Base-by-base conservation (phyloP, 495 filamentous ascomycete genomes). In the Tetracladium marchalianum region DNA sequence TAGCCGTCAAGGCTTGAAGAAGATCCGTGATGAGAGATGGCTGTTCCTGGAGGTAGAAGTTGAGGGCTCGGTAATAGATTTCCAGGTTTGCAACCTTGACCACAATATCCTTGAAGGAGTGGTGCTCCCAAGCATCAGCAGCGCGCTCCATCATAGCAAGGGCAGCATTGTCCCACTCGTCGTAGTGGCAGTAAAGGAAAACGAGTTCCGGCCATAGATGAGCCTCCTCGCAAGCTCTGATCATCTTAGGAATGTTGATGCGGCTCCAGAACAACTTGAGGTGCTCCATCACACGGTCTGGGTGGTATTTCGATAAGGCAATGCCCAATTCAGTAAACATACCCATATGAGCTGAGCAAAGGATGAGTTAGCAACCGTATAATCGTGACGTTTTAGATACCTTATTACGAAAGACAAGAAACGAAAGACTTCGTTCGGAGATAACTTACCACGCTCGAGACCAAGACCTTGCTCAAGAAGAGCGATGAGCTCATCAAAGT, bases 111-210 rank as follows among this genome's bases (percentile, higher is more conserved):
- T 97, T 97, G 82, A 99, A 97, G 24, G 90, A 93, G 66, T 97
- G 92, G 69, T 99, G 93, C 66, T 99, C 93, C 93, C 93, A 99
- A 2, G 93, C 86, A 67, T 97, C 90, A 43, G 94, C 83, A 32
- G 93, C 86, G 55, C 92, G 87, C 75, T 99, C 93, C 88, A 99
- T 99, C 77, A 99, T 96, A 31, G 93, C 89, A 46, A 99, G 76
- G 17, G 92, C 92, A 19, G 93, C 92, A 61, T 99, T 99, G 68
- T 99, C 93, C 71, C 85, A 97, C 63, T 99, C 93, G 54, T 99
- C 93, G 61, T 97, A 97, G 68, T 99, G 93, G 68, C 86, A 89
- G 71, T 99, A 99, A 54, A 96, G 73, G 83, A 99, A 99, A 51
- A 99, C 87, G 47, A 99, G 70, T 67, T 97, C 93, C 9, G 92